A percentile compares a stretch with the other conserved stretches of the same genome.
Conservation (phyloP, 192 early-diverging fungal species). For the Backusella liffmaniae region DNA sequence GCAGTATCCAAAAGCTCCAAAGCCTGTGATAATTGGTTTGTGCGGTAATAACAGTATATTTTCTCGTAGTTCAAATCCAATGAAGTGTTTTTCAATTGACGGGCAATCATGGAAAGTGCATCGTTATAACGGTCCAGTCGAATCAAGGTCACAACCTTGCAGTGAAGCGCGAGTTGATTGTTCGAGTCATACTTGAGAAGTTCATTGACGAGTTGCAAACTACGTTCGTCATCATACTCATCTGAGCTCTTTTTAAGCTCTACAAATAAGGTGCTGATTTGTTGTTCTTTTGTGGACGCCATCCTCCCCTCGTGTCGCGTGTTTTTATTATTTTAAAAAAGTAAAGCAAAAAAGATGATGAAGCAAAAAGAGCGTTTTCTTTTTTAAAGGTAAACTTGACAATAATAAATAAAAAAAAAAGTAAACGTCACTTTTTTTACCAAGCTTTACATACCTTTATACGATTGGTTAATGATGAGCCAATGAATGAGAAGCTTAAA, state of each 20-base stretch:
- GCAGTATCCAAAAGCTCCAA: constrained; percentile 35
- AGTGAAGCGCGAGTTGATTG: constrained; percentile 52
- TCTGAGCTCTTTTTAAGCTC: constrained; percentile 15
- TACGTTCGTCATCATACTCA: constrained; percentile 50
- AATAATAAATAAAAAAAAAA: too few species aligned
- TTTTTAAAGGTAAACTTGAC: neutral
- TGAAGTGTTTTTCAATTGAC: constrained; percentile 35
- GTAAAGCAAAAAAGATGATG: neutral
- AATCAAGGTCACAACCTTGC: constrained; percentile 57
- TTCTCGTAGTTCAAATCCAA: constrained; percentile 52
- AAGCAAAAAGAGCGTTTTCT: neutral
- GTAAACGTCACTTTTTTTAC: neutral
- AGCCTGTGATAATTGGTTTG: constrained; percentile 52
- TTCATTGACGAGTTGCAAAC: constrained; percentile 51
- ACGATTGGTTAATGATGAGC: neutral
- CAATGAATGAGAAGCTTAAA: neutral
- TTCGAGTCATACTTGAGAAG: constrained; percentile 45
- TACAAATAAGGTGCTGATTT: neutral
- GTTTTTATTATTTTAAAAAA: neutral
- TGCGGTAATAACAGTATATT: constrained; percentile 67
- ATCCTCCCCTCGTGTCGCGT: neutral
- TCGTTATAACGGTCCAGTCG: constrained; percentile 56
- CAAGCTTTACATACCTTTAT: neutral
- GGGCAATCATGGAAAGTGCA: constrained; percentile 42
- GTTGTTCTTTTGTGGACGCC: constrained; percentile 23